These are phyloP conservation scores for Trichoderma gracile DNA, from an alignment of 2,329 filamentous ascomycete genomes.

Conservation along the genomic window DNA sequence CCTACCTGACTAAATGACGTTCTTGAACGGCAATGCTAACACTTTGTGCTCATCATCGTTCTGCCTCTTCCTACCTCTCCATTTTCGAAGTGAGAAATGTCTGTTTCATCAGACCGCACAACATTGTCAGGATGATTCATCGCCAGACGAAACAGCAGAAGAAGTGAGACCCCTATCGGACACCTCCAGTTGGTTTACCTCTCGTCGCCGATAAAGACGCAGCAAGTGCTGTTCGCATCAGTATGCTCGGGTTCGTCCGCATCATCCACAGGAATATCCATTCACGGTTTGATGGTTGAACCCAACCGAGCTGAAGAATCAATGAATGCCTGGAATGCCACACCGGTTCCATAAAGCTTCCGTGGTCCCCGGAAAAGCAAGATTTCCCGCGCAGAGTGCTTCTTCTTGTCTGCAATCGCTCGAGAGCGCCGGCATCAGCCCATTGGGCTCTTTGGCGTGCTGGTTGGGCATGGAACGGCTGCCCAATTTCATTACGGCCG, in stretches of 20 bases:
- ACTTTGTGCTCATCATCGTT: background rate
- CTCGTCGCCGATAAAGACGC: background rate
- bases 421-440: background rate
- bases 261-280: background rate
- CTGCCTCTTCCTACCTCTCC: background rate
- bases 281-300: background rate
- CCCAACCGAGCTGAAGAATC: background rate
- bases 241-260: background rate
- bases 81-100: background rate
- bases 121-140: background rate
- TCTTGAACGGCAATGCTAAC: background rate
- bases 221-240: conserved; percentile 15
- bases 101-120: background rate
- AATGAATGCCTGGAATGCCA: background rate
- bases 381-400: background rate
- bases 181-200: background rate
- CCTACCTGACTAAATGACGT: background rate
- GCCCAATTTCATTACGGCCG: background rate
- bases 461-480: conserved; percentile 1
- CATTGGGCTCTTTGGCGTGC: background rate
- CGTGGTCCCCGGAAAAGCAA: background rate
- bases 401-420: background rate
- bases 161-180: background rate
- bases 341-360: background rate
- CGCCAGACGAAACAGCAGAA: background rate